Evolutionary conservation across 345 rosid genomes (phyloP).

Genomic region (Adansonia digitata): DNA sequence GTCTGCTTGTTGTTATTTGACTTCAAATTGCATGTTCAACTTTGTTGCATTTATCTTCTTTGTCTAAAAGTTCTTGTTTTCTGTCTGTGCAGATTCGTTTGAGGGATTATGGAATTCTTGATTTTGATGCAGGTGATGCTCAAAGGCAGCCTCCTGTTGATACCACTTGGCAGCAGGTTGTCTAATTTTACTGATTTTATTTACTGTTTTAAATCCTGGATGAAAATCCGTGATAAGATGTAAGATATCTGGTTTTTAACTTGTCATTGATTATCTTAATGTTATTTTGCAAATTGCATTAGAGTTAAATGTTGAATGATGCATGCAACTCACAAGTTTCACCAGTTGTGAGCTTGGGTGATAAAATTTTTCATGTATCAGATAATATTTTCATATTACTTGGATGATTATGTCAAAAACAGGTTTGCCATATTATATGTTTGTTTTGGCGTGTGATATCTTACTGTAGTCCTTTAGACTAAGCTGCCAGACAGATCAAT

Average conservation of each 20-base stretch:
- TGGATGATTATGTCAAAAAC: not conserved
- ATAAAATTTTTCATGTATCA: not conserved
- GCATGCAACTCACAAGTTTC: not conserved
- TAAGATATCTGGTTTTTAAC: not conserved
- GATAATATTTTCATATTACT: not conserved
- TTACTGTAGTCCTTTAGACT: not conserved
- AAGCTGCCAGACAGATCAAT: not conserved
- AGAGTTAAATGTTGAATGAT: not conserved
- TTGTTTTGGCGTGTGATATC: no score
- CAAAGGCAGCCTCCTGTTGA: conserved; percentile 98
- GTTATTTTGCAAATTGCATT: not conserved
- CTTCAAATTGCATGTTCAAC: conserved; percentile 8
- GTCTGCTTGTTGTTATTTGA: conserved; percentile 40
- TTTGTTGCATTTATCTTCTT: conserved; percentile 8
- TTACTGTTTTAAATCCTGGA: not conserved
- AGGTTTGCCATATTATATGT: not conserved
- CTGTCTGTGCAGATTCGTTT: conserved; percentile 63
- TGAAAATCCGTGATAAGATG: not conserved
- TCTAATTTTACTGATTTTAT: conserved; percentile 14
- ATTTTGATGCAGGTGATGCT: conserved; percentile 82
- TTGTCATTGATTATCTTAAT: not conserved
- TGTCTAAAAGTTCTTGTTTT: conserved; percentile 13
- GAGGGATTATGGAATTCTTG: conserved; percentile 88
- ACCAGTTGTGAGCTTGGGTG: not conserved
- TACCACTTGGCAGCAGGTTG: conserved; percentile 99